Percentiles rank a stretch among this genome's conserved stretches.
Evolutionary conservation across 352 stramenopile species (phyloP).

Genomic region (Discostella stelligera): DNA sequence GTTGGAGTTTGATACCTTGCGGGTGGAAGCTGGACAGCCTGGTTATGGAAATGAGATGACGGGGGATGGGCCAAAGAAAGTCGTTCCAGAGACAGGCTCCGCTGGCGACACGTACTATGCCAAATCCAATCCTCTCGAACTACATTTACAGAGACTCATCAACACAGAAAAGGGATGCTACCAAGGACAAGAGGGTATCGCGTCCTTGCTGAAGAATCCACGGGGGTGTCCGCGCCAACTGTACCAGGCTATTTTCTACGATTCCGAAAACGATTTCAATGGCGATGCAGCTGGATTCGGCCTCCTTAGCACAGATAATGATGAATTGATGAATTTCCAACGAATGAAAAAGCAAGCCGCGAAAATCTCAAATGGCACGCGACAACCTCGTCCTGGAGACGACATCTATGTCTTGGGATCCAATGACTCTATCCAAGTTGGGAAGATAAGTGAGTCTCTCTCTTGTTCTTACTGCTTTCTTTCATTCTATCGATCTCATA

Average conservation of each 20-base stretch:
- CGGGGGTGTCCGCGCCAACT: constrained; percentile 58
- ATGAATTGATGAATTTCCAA: constrained; percentile 32
- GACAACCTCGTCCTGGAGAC: constrained; percentile 53
- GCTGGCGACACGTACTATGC: constrained; percentile 24
- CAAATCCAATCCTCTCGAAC: constrained; percentile 67
- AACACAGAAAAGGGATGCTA: constrained; percentile 79
- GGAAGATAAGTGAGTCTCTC: constrained; percentile 48
- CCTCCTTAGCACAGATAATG: constrained; percentile 30
- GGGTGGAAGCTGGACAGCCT: constrained; percentile 66
- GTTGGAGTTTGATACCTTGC: constrained; percentile 75
- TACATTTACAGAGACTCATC: constrained; percentile 58
- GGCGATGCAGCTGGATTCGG: constrained; percentile 21
- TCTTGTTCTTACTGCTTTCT: neutral
- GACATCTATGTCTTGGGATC: constrained; percentile 68
- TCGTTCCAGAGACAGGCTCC: neutral
- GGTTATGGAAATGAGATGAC: constrained; percentile 62
- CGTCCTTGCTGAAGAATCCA: constrained; percentile 76
- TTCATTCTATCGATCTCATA: neutral
- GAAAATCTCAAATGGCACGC: constrained; percentile 55
- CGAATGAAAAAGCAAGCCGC: constrained; percentile 24
- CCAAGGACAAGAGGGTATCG: constrained; percentile 76
- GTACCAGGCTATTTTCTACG: constrained; percentile 72
- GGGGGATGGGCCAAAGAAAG: constrained; percentile 30
- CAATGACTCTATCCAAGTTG: constrained; percentile 67
- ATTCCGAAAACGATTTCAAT: constrained; percentile 68